Percentiles rank a stretch among this genome's conserved stretches.
phyloP scores from a whole-genome alignment of 2,329 filamentous ascomycete species.

The Ophiostoma sp. region DNA sequence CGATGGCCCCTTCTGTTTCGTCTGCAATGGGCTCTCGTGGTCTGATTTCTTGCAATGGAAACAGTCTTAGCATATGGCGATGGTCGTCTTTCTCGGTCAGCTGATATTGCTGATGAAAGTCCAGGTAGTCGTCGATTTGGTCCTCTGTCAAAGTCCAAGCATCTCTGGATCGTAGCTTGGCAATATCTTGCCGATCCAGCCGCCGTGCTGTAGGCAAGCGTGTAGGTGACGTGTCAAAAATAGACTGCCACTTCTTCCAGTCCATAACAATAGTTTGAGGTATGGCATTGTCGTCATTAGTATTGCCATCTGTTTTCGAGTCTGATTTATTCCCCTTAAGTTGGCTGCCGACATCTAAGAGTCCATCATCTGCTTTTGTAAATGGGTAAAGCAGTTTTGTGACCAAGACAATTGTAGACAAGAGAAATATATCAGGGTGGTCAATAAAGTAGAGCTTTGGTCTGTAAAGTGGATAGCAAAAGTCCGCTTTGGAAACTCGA shows the following conservation, averaged over 20 bases:
- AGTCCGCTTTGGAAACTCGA: constrained; percentile 52
- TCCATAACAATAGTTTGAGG: constrained; percentile 59
- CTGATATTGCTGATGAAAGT: constrained; percentile 73
- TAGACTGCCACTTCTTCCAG: constrained; percentile 69
- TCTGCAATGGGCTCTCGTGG: constrained; percentile 24
- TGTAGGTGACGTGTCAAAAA: constrained; percentile 42
- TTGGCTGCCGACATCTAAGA: constrained; percentile 38
- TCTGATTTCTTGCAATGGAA: constrained; percentile 18
- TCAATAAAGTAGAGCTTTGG: constrained; percentile 51
- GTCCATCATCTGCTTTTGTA: not conserved
- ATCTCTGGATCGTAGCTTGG: constrained; percentile 34
- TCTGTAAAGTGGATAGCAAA: constrained; percentile 55
- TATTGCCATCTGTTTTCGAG: too few species aligned
- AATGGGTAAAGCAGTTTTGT: constrained; percentile 81
- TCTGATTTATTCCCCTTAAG: not conserved
- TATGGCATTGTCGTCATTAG: constrained; percentile 25
- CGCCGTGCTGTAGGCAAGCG: constrained; percentile 21
- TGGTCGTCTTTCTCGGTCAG: constrained; percentile 26
- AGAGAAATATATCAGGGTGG: constrained; percentile 73
- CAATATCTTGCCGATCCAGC: constrained; percentile 34
- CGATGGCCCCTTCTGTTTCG: constrained; percentile 26
- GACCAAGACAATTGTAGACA: constrained; percentile 70
- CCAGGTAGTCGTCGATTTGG: constrained; percentile 72
- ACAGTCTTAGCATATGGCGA: constrained; percentile 24
- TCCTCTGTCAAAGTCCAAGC: constrained; percentile 51